Conservation (phyloP, 306 rosid species). For the Datisca glomerata region DNA sequence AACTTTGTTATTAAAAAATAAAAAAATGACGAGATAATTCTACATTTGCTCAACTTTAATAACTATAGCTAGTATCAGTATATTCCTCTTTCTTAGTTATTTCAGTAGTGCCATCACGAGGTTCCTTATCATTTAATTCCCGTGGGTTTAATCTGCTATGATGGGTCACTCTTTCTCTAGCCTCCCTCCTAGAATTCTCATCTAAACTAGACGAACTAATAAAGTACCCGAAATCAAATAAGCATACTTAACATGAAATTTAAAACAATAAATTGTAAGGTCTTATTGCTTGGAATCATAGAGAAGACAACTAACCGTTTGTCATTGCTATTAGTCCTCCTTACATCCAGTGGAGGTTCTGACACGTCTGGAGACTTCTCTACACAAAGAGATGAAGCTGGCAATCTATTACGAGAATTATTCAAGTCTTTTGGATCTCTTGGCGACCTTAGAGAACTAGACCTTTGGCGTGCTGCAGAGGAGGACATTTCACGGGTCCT, state of each 20-base stretch:
- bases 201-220: conserved; percentile 27
- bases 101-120: conserved; percentile 28
- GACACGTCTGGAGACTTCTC: conserved; percentile 31
- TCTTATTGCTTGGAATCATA: too few relatives aligned
- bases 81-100: conserved; percentile 36
- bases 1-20: not conserved
- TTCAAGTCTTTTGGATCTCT: conserved; percentile 24
- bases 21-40: not conserved
- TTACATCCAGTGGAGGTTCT: conserved; percentile 31
- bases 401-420: conserved; percentile 18
- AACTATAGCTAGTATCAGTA: conserved; percentile 27
- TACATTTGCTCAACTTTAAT: too few relatives aligned
- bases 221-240: conserved; percentile 11
- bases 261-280: conserved; percentile 1
- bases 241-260: not conserved
- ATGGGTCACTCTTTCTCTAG: conserved; percentile 25
- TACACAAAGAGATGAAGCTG: conserved; percentile 24
- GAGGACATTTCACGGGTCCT: conserved; percentile 29
- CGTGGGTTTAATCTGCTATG: conserved; percentile 39
- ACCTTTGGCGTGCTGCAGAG: conserved; percentile 19
- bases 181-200: too few relatives aligned
- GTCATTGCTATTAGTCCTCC: conserved; percentile 36
- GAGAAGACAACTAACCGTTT: conserved; percentile 28
- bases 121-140: conserved; percentile 31
- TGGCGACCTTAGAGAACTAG: conserved; percentile 29